These are phyloP conservation scores for Heteromeles arbutifolia DNA, from an alignment of 306 rosid species.

Conservation along the genomic window DNA sequence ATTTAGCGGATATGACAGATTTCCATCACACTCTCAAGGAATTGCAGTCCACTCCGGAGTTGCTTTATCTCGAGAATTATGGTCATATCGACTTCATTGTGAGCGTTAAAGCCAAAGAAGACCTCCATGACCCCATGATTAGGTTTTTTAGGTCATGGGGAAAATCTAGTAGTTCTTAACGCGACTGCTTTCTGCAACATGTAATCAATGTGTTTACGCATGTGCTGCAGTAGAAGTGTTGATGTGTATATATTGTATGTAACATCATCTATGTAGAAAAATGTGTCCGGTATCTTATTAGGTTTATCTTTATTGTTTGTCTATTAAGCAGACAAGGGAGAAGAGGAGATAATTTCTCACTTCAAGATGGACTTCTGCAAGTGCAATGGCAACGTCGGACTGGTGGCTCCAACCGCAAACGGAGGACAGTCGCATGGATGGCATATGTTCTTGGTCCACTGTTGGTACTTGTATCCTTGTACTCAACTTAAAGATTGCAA, in stretches of 20 bases:
- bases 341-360: background rate
- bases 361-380: background rate
- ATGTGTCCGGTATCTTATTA: background rate
- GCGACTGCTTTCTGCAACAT: background rate
- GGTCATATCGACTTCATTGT: conserved; percentile 83
- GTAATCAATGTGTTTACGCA: background rate
- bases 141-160: conserved; percentile 37
- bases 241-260: background rate
- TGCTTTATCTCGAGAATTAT: conserved; percentile 71
- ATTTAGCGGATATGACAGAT: conserved; percentile 61
- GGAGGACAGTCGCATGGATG: background rate
- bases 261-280: background rate
- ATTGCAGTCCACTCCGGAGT: conserved; percentile 60
- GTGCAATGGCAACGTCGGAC: background rate
- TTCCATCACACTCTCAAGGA: conserved; percentile 55
- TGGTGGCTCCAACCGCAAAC: background rate
- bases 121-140: conserved; percentile 65
- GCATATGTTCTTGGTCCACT: background rate
- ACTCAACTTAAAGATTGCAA: background rate
- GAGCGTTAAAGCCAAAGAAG: conserved; percentile 63
- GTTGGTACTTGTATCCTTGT: background rate
- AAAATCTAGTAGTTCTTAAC: conserved; percentile 25
- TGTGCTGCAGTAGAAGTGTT: background rate
- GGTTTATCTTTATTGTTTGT: conserved; percentile 1
- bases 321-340: conserved; percentile 8